Evolutionary conservation across 495 filamentous ascomycete species (phyloP).

Genomic region (Talaromyces proteolyticus): DNA sequence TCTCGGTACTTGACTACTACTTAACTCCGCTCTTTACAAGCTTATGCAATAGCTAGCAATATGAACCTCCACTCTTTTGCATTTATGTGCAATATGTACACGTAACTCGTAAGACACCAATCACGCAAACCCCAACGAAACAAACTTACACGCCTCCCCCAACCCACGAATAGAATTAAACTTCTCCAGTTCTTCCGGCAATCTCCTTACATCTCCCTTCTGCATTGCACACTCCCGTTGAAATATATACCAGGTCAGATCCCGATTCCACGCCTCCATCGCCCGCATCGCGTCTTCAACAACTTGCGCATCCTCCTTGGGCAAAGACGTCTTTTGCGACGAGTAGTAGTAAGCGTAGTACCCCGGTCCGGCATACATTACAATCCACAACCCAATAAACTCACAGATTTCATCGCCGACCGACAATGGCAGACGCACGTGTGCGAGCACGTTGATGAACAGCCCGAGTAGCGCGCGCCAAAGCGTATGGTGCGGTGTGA

Average conservation of each 20-base stretch:
- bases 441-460: conserved; percentile 31
- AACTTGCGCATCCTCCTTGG: conserved; percentile 16
- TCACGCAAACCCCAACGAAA: conserved; percentile 17
- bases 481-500: conserved; percentile 32
- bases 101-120: no score
- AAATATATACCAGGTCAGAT: conserved; percentile 42
- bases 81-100: background rate
- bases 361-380: conserved; percentile 26
- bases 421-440: conserved; percentile 31
- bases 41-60: background rate
- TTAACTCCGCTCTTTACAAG: no score
- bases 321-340: conserved; percentile 6
- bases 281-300: conserved; percentile 28
- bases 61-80: background rate
- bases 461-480: conserved; percentile 32
- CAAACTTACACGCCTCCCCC: conserved; percentile 20
- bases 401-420: conserved; percentile 34
- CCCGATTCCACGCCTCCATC: conserved; percentile 41
- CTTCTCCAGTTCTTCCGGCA: conserved; percentile 2
- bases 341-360: conserved; percentile 20
- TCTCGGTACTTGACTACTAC: no score
- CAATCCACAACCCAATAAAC: conserved; percentile 32
- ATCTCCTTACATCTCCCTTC: conserved; percentile 5
- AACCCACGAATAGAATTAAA: conserved; percentile 4
- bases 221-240: background rate